Evolutionary conservation across 257 asterid genomes (phyloP).

Genomic region (Solanum corneliomulleri): DNA sequence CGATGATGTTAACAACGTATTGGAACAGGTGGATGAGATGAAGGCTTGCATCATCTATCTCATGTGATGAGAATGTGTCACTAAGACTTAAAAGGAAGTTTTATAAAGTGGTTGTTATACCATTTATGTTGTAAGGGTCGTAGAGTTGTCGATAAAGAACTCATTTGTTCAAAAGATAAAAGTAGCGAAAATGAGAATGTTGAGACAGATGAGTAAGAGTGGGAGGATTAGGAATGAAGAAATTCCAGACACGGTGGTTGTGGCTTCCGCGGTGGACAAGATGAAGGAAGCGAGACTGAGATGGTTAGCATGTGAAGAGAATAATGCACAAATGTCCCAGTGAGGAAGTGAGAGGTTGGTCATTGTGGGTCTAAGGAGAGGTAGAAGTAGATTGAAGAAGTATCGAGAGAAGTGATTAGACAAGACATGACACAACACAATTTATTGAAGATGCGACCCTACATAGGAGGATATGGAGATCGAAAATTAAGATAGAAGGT

Average conservation of each 20-base stretch:
- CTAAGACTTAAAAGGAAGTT: background rate
- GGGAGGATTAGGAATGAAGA: background rate
- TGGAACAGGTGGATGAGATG: background rate
- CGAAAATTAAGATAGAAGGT: background rate
- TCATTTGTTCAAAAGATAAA: background rate
- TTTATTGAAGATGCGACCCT: background rate
- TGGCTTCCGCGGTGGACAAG: background rate
- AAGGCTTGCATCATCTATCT: background rate
- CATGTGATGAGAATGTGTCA: background rate
- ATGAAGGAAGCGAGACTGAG: background rate
- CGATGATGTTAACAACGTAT: background rate
- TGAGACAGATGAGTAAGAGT: background rate
- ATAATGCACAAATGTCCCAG: background rate
- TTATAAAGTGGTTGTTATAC: background rate
- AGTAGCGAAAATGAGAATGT: background rate
- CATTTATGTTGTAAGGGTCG: background rate
- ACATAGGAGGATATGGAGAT: background rate
- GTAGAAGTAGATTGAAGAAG: background rate
- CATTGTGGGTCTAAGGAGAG: background rate
- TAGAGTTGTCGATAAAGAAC: background rate
- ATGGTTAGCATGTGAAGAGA: background rate
- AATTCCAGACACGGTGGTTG: background rate
- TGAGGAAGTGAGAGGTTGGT: background rate
- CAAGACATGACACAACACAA: background rate
- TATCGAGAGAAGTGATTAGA: background rate